Evolutionary conservation across 805 yeast species (phyloP).

Genomic region (Zygosaccharomyces pseudorouxii): DNA sequence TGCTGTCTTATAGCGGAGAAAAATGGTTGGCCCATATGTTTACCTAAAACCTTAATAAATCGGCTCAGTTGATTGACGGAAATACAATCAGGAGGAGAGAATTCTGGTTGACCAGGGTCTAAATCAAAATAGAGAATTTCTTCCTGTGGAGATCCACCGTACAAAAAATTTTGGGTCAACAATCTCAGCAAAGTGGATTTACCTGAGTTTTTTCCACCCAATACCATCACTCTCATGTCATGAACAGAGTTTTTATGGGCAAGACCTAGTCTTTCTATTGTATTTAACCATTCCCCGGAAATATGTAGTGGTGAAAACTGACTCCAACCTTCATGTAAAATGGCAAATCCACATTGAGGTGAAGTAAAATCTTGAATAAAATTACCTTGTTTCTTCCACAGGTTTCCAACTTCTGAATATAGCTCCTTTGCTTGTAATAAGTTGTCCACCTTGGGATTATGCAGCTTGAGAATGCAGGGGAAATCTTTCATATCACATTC

Average conservation of each 20-base stretch:
- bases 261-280: slow-evolving; percentile 22
- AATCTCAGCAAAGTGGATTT: slow-evolving; percentile 66
- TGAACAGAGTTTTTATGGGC: slow-evolving; percentile 21
- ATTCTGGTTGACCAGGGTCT: slow-evolving; percentile 89
- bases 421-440: slow-evolving; percentile 16
- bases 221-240: slow-evolving; percentile 33
- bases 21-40: slow-evolving; percentile 23
- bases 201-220: slow-evolving; percentile 68
- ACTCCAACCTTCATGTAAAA: slow-evolving; percentile 13
- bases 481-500: slow-evolving; percentile 16
- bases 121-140: slow-evolving; percentile 57
- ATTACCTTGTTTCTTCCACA: slow-evolving; percentile 24
- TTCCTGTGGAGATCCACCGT: slow-evolving; percentile 9
- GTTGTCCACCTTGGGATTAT: slow-evolving; percentile 14
- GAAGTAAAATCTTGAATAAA: slow-evolving; percentile 2
- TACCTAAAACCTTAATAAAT: slow-evolving; percentile 20
- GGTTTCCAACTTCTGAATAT: slow-evolving; percentile 19
- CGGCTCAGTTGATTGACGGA: slow-evolving; percentile 42
- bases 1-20: slow-evolving; percentile 21
- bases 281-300: slow-evolving; percentile 21
- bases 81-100: slow-evolving; percentile 64
- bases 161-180: slow-evolving; percentile 46
- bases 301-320: slow-evolving; percentile 17
- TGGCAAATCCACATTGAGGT: slow-evolving; percentile 12
- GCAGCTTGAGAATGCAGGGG: slow-evolving; percentile 23